A percentile compares a stretch with the other conserved stretches of the same genome.
phyloP scores from a whole-genome alignment of 371 early-diverging fungal species.

The Mucor irregularis region DNA sequence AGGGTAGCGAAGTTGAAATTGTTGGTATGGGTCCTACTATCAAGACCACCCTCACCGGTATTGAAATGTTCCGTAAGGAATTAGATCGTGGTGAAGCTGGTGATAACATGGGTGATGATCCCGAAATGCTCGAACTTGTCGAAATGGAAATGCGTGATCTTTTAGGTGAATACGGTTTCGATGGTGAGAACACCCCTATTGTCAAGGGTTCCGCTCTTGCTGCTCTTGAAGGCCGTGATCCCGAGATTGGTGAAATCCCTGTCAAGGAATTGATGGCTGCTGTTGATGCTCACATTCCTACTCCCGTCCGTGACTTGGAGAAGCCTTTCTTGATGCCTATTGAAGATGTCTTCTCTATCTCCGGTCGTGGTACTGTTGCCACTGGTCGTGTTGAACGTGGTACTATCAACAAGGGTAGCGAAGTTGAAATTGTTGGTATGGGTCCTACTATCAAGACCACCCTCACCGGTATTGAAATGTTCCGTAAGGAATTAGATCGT shows the following conservation, averaged over 20 bases:
- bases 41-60: slow-evolving; percentile 94
- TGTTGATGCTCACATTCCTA: slow-evolving; percentile 93
- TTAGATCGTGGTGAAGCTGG: slow-evolving; percentile 97
- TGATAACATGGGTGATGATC: slow-evolving; percentile 98
- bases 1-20: slow-evolving; percentile 96
- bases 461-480: slow-evolving; percentile 97
- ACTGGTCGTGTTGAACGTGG: slow-evolving; percentile 99
- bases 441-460: slow-evolving; percentile 88
- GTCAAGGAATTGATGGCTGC: slow-evolving; percentile 91
- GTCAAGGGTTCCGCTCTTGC: slow-evolving; percentile 95
- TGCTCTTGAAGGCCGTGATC: slow-evolving; percentile 91
- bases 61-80: slow-evolving; percentile 99
- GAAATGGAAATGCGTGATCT: slow-evolving; percentile 99
- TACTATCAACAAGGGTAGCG: slow-evolving; percentile 87
- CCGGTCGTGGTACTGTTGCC: slow-evolving; percentile 98
- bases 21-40: slow-evolving; percentile 88
- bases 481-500: slow-evolving; percentile 97
- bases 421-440: slow-evolving; percentile 96
- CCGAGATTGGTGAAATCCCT: slow-evolving; percentile 89
- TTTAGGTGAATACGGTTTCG: slow-evolving; percentile 88
- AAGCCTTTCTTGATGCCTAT: slow-evolving; percentile 99
- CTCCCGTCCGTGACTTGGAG: slow-evolving; percentile 92
- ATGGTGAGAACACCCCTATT: slow-evolving; percentile 93
- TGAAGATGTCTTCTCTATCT: slow-evolving; percentile 97
- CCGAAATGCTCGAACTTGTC: slow-evolving; percentile 97